Conservation (phyloP, 2,329 filamentous ascomycete species). For the Xylariomycetidae sp. region DNA sequence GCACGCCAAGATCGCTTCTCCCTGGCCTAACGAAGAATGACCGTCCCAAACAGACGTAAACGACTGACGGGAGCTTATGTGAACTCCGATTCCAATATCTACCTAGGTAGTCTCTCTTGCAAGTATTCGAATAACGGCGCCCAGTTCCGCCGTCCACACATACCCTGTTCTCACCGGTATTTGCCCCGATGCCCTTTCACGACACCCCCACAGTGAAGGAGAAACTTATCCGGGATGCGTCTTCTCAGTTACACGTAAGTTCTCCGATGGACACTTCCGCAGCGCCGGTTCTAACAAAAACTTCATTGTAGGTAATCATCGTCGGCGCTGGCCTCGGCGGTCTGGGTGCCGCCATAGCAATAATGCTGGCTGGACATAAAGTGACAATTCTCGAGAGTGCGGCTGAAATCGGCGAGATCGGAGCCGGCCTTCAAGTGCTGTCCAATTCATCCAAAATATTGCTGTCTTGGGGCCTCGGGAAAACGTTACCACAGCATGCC, state of each 20-base stretch:
- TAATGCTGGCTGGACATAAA: slow-evolving; percentile 39
- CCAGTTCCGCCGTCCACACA: too few species aligned
- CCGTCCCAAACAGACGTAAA: too few species aligned
- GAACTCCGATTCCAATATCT: too few species aligned
- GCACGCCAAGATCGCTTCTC: too few species aligned
- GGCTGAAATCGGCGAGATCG: slow-evolving; percentile 40
- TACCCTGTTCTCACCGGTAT: too few species aligned
- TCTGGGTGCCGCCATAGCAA: slow-evolving; percentile 44
- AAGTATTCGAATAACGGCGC: too few species aligned
- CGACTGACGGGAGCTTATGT: too few species aligned
- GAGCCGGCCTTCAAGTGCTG: slow-evolving; percentile 47
- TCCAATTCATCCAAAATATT: slow-evolving; percentile 43
- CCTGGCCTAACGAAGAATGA: too few species aligned
- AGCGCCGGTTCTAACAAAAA: background rate
- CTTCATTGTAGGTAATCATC: slow-evolving; percentile 45
- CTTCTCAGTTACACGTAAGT: background rate
- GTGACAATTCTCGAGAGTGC: slow-evolving; percentile 46
- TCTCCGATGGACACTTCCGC: background rate
- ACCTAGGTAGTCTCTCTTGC: too few species aligned
- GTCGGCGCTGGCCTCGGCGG: slow-evolving; percentile 54
- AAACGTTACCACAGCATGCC: slow-evolving; percentile 31
- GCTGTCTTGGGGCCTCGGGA: slow-evolving; percentile 43
- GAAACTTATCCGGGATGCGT: too few species aligned
- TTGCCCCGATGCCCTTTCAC: too few species aligned
- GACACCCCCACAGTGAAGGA: too few species aligned